Conservation (phyloP, 2,329 filamentous ascomycete genomes). For the Zymoseptoria tritici region DNA sequence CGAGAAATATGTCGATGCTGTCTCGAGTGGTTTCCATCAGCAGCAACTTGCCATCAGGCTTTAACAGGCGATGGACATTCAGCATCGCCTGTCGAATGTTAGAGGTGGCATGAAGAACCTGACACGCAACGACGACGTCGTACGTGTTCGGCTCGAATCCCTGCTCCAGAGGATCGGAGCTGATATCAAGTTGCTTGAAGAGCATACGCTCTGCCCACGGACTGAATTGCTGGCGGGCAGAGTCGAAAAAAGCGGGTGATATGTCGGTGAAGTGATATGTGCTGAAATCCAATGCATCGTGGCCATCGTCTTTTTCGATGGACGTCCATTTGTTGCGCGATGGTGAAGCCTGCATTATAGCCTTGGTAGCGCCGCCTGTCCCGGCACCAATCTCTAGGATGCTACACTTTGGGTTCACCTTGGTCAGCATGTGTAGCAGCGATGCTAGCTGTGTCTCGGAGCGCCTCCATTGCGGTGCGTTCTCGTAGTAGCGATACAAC, state of each 20-base stretch:
- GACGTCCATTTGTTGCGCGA: too few species aligned
- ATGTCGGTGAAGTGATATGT: too few species aligned
- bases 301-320: too few species aligned
- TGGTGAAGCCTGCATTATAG: neutral
- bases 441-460: neutral
- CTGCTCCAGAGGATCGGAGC: constrained; percentile 16
- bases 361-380: neutral
- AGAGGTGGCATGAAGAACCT: too few species aligned
- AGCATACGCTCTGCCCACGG: too few species aligned
- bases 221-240: neutral
- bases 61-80: constrained; percentile 17
- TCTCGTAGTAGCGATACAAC: neutral
- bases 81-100: constrained; percentile 2
- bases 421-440: neutral
- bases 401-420: neutral
- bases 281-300: too few species aligned
- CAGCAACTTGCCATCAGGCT: constrained; percentile 14
- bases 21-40: constrained; percentile 7
- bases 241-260: too few species aligned
- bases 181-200: constrained; percentile 11
- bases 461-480: neutral
- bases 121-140: constrained; percentile 9
- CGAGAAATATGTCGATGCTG: neutral
- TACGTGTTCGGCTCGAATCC: neutral
- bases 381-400: constrained; percentile 1